Evolutionary conservation across 805 yeast species (phyloP).

Genomic region (Candida taoyuanica): DNA sequence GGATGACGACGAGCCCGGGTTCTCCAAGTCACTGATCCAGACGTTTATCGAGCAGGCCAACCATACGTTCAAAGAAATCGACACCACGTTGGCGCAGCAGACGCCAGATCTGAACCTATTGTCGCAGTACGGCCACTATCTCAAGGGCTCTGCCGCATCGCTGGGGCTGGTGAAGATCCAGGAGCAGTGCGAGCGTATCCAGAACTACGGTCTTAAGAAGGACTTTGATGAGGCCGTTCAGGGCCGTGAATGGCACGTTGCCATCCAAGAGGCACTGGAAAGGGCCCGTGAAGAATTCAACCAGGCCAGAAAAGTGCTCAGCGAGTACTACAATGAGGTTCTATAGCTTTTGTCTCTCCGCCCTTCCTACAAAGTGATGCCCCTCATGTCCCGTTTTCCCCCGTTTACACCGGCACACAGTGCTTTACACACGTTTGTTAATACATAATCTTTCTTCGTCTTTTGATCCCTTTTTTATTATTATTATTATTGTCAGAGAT

Average conservation of each 20-base stretch:
- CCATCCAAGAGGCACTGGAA: conserved; percentile 49
- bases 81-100: conserved; percentile 37
- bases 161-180: conserved; percentile 81
- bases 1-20: conserved; percentile 97
- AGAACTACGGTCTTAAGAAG: conserved; percentile 64
- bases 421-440: neutral
- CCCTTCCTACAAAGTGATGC: neutral
- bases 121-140: conserved; percentile 81
- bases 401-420: neutral
- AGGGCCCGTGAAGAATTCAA: conserved; percentile 48
- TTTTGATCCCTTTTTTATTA: no score
- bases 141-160: conserved; percentile 95
- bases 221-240: conserved; percentile 29
- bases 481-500: no score
- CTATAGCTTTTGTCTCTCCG: conserved; percentile 7
- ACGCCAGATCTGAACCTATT: conserved; percentile 44
- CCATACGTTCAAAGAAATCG: conserved; percentile 72
- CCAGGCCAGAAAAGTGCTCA: conserved; percentile 45
- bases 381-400: conserved; percentile 2
- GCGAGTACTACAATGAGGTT: conserved; percentile 44
- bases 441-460: no score
- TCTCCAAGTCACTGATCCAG: conserved; percentile 68
- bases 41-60: conserved; percentile 89
- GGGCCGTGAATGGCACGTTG: conserved; percentile 27
- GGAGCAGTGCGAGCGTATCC: conserved; percentile 87